Base-by-base conservation (phyloP, 192 early-diverging fungal genomes). In the Entomortierella parvispora region DNA sequence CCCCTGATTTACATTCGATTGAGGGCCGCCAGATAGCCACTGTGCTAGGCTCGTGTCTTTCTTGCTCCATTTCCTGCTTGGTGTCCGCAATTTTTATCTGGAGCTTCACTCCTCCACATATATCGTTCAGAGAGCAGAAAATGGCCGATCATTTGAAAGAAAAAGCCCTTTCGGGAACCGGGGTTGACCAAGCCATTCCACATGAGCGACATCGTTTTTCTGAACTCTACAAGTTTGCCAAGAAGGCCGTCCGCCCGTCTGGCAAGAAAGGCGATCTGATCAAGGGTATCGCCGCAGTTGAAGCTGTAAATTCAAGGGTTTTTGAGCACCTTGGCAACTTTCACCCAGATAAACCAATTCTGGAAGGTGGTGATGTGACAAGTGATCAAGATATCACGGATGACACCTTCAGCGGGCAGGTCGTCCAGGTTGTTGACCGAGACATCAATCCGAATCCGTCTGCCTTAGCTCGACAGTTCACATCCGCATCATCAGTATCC, bases 241-340 rank as follows among this genome's bases (percentile, higher is more conserved):
- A 17, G 51, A 31, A 23, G 10, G 51, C 6, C 29, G 4, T 53
- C 51, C 51, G 28, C 26, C 29, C 51, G 26, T 31, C 29, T 53
- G 51, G 51, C 51, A 53, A 53, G 51, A 53, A 53, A 53, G 25
- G 51, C 51, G 28, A 53, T 31, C 51, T 28, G 23, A 31, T 31
- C 51, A 29, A 31, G 25, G 28, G 28, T 31, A 28, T 53, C 29
- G 23, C 51, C 10, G 29, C 51, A 4, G 4, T 29, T 31, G 25
- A 25, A 23, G 51, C 29, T 53, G 51, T 29, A 28, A 22, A 53
- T 2, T 29, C 26, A 28, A 28, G 51, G 51, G 29, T 7, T 15
- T 31, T 28, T 23, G 29, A 53, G 26, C 51, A 14, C 51, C 25
- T 31, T 29, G 51, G 51, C 51, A 22, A 23, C 51, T 53, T 53